A percentile compares a stretch with the other conserved stretches of the same genome.
These are phyloP conservation scores for Leishmania guyanensis DNA, from an alignment of 208 protist genomes.

Conservation along the genomic window DNA sequence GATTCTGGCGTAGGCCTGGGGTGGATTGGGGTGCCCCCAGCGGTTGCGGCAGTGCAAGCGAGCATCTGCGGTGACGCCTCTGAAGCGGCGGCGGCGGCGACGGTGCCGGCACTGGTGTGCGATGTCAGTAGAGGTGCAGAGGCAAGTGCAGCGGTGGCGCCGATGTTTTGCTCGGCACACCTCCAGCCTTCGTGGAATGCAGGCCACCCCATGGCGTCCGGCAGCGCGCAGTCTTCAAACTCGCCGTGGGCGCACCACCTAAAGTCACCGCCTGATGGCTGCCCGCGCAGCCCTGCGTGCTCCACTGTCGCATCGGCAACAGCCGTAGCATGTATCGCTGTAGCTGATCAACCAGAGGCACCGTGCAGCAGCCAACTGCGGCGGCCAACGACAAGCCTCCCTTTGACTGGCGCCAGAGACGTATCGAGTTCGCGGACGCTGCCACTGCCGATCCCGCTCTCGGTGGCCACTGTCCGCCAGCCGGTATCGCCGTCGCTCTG, in stretches of 20 bases:
- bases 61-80: background rate
- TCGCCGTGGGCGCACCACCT: conserved; percentile 12
- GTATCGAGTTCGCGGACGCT: background rate
- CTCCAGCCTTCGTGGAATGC: background rate
- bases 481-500: background rate
- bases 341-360: background rate
- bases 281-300: background rate
- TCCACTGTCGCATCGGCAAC: background rate
- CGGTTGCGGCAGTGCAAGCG: background rate
- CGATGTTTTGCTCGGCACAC: conserved; percentile 1
- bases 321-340: background rate
- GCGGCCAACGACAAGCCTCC: background rate
- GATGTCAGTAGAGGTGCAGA: background rate
- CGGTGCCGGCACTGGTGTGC: background rate
- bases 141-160: background rate
- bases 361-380: background rate
- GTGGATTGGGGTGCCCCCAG: conserved; percentile 9
- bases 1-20: conserved; percentile 19
- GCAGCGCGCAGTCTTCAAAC: background rate
- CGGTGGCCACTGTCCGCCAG: conserved; percentile 23
- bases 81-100: background rate
- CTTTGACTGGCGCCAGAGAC: background rate
- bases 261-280: background rate
- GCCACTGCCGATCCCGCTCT: conserved; percentile 41
- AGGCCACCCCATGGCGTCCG: background rate